Percentiles rank a stretch among this genome's conserved stretches.
Conservation (phyloP, 441 rosid species). For the Macaranga tanarius region DNA sequence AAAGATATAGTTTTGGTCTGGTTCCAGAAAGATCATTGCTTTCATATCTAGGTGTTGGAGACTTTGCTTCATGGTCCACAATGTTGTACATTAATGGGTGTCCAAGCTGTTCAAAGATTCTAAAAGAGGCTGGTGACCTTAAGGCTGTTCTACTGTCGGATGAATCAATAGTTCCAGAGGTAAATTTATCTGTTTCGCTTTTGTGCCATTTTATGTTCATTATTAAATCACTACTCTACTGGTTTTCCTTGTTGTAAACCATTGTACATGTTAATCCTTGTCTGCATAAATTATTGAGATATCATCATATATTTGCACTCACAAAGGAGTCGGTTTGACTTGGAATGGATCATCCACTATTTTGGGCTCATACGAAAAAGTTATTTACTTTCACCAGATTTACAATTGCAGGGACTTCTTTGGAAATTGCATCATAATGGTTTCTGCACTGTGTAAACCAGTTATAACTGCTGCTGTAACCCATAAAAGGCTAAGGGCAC, state of each 20-base stretch:
- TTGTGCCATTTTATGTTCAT: constrained; percentile 5
- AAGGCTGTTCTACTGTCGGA: constrained; percentile 44
- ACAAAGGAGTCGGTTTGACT: background rate
- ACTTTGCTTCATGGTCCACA: constrained; percentile 61
- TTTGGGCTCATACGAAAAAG: background rate
- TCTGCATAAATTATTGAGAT: background rate
- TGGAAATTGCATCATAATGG: background rate
- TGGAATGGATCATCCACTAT: background rate
- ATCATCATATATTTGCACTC: background rate
- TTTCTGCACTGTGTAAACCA: background rate
- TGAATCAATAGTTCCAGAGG: constrained; percentile 63
- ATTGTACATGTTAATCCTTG: background rate
- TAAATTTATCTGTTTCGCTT: constrained; percentile 21
- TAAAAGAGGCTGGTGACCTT: constrained; percentile 59
- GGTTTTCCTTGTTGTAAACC: background rate
- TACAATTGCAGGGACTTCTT: background rate
- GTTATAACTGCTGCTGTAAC: background rate
- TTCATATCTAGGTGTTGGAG: constrained; percentile 50
- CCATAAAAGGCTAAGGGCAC: background rate
- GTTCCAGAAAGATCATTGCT: constrained; percentile 62
- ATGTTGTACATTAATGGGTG: constrained; percentile 68
- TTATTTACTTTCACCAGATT: background rate
- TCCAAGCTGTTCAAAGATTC: constrained; percentile 66
- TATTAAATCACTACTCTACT: background rate
- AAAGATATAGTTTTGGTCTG: constrained; percentile 73